These are phyloP conservation scores for Sporothrix luriei DNA, from an alignment of 2,329 filamentous ascomycete genomes.

Conservation along the genomic window DNA sequence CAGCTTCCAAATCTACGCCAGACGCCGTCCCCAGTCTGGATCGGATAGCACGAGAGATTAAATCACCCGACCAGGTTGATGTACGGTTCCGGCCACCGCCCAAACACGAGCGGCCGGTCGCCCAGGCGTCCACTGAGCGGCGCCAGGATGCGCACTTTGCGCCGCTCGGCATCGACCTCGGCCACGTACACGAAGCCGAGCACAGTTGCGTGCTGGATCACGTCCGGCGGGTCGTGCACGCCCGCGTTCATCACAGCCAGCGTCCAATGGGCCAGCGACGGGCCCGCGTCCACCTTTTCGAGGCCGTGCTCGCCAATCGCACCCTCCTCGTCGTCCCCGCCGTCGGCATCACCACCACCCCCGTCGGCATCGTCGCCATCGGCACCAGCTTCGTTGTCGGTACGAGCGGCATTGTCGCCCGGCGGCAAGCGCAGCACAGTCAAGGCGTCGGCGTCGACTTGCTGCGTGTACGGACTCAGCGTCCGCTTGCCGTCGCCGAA, in stretches of 20 bases:
- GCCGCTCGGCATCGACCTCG: constrained; percentile 83
- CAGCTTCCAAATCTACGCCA: background rate
- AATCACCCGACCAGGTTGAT: constrained; percentile 69
- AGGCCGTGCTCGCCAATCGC: constrained; percentile 45
- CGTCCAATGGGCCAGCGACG: constrained; percentile 75
- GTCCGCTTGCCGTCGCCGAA: constrained; percentile 79
- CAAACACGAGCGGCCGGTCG: constrained; percentile 78
- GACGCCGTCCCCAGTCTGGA: background rate
- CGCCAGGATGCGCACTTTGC: constrained; percentile 76
- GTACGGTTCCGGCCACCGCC: constrained; percentile 81
- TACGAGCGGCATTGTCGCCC: background rate
- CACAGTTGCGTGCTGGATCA: constrained; percentile 77
- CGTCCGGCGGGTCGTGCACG: constrained; percentile 67
- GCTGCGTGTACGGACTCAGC: constrained; percentile 84
- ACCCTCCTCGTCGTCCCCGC: background rate
- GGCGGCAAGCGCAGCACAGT: constrained; percentile 68
- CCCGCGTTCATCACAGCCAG: constrained; percentile 82
- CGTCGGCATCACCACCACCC: background rate
- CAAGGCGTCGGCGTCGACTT: constrained; percentile 74
- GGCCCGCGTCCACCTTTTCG: constrained; percentile 65
- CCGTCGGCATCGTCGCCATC: background rate
- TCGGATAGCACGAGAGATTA: background rate
- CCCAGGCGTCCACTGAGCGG: constrained; percentile 82
- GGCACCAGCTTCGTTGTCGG: background rate
- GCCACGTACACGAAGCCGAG: constrained; percentile 93